Evolutionary conservation across 306 rosid species (phyloP).

Genomic region (Nissolia schottii): DNA sequence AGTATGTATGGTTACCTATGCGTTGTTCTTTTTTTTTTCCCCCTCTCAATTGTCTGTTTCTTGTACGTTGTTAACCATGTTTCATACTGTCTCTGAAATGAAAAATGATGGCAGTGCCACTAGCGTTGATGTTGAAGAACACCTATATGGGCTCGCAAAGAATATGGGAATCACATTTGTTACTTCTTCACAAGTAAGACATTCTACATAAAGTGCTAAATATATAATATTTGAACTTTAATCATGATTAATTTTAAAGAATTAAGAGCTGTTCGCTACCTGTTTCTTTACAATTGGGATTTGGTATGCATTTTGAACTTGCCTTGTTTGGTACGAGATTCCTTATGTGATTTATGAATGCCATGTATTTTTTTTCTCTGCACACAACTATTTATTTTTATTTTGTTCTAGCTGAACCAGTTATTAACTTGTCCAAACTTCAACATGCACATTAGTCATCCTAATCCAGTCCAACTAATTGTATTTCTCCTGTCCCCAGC

Average conservation of each 20-base stretch:
- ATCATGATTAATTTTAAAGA: background rate
- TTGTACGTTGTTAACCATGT: conserved; percentile 11
- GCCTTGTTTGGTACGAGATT: conserved; percentile 9
- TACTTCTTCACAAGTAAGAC: conserved; percentile 92
- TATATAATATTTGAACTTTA: background rate
- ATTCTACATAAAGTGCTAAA: background rate
- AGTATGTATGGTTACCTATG: conserved; percentile 52
- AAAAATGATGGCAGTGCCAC: conserved; percentile 70
- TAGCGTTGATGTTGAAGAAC: conserved; percentile 96
- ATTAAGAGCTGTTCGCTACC: background rate
- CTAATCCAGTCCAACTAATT: conserved; percentile 12
- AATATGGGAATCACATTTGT: conserved; percentile 83
- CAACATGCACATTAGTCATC: background rate
- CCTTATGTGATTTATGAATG: background rate
- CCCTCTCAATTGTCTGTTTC: background rate
- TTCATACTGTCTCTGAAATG: background rate
- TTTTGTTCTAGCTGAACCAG: background rate
- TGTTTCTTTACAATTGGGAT: background rate
- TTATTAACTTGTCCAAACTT: background rate
- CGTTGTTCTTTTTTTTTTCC: background rate
- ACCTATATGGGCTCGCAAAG: conserved; percentile 81
- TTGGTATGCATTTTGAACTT: background rate
- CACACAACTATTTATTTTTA: background rate
- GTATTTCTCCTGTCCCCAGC: conserved; percentile 42
- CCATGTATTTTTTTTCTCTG: conserved; percentile 2